Conservation (phyloP, 768 basidiomycete species). For the Boletus pseudopeckii region DNA sequence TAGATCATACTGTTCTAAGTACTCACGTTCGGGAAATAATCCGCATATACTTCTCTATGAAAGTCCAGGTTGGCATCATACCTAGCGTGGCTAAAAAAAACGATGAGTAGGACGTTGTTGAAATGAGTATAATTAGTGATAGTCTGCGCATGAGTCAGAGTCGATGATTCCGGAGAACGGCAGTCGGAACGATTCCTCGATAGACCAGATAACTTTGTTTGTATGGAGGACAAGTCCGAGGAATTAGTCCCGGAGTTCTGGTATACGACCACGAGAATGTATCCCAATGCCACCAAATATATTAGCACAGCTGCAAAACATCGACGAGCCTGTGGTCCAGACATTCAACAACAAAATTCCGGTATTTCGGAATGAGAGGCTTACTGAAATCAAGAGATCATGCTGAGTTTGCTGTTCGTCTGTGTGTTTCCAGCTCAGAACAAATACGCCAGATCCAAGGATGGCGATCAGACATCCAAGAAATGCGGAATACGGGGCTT, state of each 20-base stretch:
- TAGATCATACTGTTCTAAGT: neutral
- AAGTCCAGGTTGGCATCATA: conserved; percentile 46
- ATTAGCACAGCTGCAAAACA: neutral
- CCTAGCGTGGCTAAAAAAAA: conserved; percentile 49
- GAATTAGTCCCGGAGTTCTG: neutral
- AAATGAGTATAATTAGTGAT: conserved; percentile 35
- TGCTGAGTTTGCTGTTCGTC: neutral
- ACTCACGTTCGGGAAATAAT: conserved; percentile 50
- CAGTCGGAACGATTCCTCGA: conserved; percentile 7
- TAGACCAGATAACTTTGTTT: neutral
- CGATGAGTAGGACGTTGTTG: conserved; percentile 41
- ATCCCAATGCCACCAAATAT: conserved; percentile 6
- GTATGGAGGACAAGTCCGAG: conserved; percentile 1
- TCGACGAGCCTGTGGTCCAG: conserved; percentile 3
- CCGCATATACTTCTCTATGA: conserved; percentile 44
- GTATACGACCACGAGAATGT: neutral
- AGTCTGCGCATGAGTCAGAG: conserved; percentile 14
- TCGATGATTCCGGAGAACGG: conserved; percentile 19
- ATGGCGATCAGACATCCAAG: conserved; percentile 19
- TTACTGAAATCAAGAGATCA: conserved; percentile 15
- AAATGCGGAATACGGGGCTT: conserved; percentile 9
- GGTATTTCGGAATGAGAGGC: neutral
- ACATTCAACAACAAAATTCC: neutral
- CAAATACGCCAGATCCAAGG: conserved; percentile 5
- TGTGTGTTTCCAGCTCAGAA: neutral